phyloP scores from a whole-genome alignment of 352 stramenopile species.

The Phytophthora agathidicida region DNA sequence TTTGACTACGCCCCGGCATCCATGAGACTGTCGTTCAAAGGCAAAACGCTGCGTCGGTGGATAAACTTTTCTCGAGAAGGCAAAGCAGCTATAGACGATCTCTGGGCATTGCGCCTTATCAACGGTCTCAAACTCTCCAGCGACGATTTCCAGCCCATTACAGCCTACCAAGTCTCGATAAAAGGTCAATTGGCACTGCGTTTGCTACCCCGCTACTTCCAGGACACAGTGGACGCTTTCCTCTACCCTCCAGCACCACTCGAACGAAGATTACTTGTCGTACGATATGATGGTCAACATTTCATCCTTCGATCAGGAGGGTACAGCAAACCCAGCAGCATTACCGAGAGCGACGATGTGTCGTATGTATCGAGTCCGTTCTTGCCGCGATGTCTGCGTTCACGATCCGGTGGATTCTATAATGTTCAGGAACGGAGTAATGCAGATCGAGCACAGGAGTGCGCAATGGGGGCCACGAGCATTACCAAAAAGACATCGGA shows the following conservation, averaged over 20 bases:
- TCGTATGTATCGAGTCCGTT: conserved; percentile 98
- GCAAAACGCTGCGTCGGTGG: conserved; percentile 81
- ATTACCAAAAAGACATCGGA: conserved; percentile 93
- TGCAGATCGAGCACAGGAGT: conserved; percentile 90
- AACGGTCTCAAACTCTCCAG: conserved; percentile 95
- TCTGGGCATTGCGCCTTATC: conserved; percentile 93
- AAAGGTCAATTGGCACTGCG: conserved; percentile 88
- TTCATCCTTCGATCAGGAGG: conserved; percentile 80
- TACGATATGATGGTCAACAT: conserved; percentile 72
- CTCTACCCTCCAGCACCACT: conserved; percentile 55
- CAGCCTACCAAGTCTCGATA: conserved; percentile 95
- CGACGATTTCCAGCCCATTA: conserved; percentile 94
- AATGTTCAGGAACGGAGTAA: conserved; percentile 92
- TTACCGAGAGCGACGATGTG: conserved; percentile 97
- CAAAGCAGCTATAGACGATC: conserved; percentile 94
- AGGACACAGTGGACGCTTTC: conserved; percentile 74
- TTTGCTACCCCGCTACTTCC: conserved; percentile 76
- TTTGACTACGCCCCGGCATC: conserved; percentile 98
- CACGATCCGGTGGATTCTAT: conserved; percentile 72
- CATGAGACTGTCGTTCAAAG: conserved; percentile 93
- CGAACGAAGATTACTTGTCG: conserved; percentile 53
- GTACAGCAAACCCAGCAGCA: conserved; percentile 90
- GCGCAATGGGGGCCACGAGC: conserved; percentile 74
- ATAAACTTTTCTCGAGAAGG: conserved; percentile 96
- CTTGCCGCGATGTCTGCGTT: conserved; percentile 95